A percentile compares a stretch with the other conserved stretches of the same genome.
Evolutionary conservation across 345 rosid species (phyloP).

Genomic region (Noccaea bulbosa): DNA sequence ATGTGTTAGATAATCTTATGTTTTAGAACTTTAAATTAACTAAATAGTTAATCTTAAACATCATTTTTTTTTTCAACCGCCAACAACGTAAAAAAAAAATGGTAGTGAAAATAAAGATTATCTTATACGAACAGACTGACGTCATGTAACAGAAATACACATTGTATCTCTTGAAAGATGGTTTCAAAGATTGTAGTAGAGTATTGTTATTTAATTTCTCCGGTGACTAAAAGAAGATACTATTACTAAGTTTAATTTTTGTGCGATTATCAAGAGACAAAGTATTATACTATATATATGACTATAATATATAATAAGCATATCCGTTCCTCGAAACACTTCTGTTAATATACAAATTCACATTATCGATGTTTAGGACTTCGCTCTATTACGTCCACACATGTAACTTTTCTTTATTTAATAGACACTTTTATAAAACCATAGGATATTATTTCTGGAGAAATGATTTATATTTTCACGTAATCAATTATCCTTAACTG

Average conservation of each 20-base stretch:
- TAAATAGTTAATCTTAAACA: neutral
- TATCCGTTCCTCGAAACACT: constrained; percentile 42
- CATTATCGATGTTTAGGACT: constrained; percentile 41
- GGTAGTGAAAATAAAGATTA: neutral
- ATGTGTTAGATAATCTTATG: neutral
- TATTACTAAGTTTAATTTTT: constrained; percentile 10
- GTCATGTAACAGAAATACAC: constrained; percentile 5
- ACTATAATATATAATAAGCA: constrained; percentile 20
- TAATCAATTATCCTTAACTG: neutral
- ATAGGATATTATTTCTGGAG: neutral
- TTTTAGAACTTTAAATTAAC: neutral
- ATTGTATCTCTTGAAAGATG: neutral
- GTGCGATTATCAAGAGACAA: constrained; percentile 30
- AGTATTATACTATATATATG: neutral
- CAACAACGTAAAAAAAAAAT: neutral
- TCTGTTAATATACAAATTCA: constrained; percentile 12
- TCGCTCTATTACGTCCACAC: constrained; percentile 37
- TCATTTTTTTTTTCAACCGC: too few species aligned
- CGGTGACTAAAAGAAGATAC: constrained; percentile 11
- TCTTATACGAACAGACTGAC: constrained; percentile 5
- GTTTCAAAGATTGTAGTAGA: neutral
- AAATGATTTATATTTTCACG: neutral
- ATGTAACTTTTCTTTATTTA: neutral
- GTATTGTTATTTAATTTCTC: neutral
- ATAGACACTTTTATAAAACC: neutral